phyloP scores from a whole-genome alignment of 306 rosid species.

The Lathyrus sativus region DNA sequence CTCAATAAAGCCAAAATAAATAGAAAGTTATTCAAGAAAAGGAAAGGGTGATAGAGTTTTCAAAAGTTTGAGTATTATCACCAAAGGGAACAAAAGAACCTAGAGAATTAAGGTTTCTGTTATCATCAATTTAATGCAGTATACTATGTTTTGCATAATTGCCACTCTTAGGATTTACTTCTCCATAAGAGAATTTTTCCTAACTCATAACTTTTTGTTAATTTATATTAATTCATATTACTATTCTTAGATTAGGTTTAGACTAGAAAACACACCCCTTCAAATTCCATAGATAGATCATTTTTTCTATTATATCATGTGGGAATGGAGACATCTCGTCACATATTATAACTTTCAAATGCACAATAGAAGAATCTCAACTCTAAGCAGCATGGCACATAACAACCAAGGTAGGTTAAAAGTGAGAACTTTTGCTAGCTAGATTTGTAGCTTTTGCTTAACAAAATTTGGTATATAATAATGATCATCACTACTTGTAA shows the following conservation, averaged over 20 bases:
- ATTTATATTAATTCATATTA: slow-evolving; percentile 33
- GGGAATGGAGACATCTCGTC: slow-evolving; percentile 40
- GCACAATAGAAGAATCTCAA: slow-evolving; percentile 16
- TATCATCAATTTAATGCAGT: slow-evolving; percentile 53
- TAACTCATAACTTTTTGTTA: slow-evolving; percentile 42
- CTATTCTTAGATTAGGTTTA: slow-evolving; percentile 36
- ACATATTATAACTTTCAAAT: slow-evolving; percentile 38
- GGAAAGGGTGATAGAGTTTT: slow-evolving; percentile 40
- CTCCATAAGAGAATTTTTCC: slow-evolving; percentile 40
- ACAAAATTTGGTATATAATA: slow-evolving; percentile 14
- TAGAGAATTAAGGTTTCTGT: slow-evolving; percentile 43
- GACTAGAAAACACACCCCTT: slow-evolving; percentile 42
- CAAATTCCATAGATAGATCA: slow-evolving; percentile 41
- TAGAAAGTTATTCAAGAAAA: slow-evolving; percentile 50
- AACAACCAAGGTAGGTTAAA: slow-evolving; percentile 37
- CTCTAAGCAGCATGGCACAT: slow-evolving; percentile 43
- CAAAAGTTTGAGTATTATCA: slow-evolving; percentile 38
- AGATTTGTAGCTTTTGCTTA: slow-evolving; percentile 25
- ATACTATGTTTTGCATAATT: slow-evolving; percentile 47
- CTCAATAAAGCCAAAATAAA: slow-evolving; percentile 43
- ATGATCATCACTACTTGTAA: slow-evolving; percentile 4
- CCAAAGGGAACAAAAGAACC: slow-evolving; percentile 39
- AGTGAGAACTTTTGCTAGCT: slow-evolving; percentile 30
- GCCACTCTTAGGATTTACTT: slow-evolving; percentile 48
- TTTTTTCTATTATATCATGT: slow-evolving; percentile 22